phyloP scores from a whole-genome alignment of 768 basidiomycete genomes.

The Royoungia palumana region DNA sequence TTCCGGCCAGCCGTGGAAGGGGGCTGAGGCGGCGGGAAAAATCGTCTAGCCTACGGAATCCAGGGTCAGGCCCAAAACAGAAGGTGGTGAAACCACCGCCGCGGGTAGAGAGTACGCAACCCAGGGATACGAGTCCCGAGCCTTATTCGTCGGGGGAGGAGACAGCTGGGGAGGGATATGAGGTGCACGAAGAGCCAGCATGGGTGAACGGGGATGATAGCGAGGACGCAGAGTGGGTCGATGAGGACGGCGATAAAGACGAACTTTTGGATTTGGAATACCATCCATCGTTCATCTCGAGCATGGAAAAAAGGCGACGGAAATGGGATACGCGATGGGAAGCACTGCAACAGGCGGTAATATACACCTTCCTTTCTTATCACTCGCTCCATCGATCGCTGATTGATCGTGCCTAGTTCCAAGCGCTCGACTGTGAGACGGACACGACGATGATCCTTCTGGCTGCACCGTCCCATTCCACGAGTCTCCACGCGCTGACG shows the following conservation, averaged over 20 bases:
- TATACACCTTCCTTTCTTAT: conserved; percentile 10
- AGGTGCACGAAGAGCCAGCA: conserved; percentile 39
- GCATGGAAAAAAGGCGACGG: conserved; percentile 62
- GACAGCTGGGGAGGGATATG: conserved; percentile 65
- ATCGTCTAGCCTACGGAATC: conserved; percentile 33
- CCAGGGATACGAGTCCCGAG: conserved; percentile 78
- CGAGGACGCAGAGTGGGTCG: conserved; percentile 63
- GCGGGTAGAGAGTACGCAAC: conserved; percentile 79
- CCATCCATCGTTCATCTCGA: conserved; percentile 67
- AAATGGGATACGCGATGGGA: conserved; percentile 80
- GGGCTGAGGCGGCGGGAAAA: conserved; percentile 46
- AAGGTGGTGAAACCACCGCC: conserved; percentile 60
- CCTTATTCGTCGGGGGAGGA: conserved; percentile 74
- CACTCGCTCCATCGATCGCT: neutral
- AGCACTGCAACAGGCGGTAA: conserved; percentile 65
- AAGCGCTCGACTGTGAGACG: conserved; percentile 74
- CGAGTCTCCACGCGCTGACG: conserved; percentile 58
- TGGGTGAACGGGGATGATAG: conserved; percentile 28
- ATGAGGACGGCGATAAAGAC: conserved; percentile 67
- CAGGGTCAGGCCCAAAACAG: conserved; percentile 17
- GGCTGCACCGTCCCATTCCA: conserved; percentile 71
- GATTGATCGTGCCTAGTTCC: conserved; percentile 49
- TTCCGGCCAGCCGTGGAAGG: conserved; percentile 43
- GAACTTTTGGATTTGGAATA: conserved; percentile 74
- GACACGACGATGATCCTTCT: conserved; percentile 74